phyloP scores from a whole-genome alignment of 2,329 filamentous ascomycete species.

The Aspergillus tamarii region DNA sequence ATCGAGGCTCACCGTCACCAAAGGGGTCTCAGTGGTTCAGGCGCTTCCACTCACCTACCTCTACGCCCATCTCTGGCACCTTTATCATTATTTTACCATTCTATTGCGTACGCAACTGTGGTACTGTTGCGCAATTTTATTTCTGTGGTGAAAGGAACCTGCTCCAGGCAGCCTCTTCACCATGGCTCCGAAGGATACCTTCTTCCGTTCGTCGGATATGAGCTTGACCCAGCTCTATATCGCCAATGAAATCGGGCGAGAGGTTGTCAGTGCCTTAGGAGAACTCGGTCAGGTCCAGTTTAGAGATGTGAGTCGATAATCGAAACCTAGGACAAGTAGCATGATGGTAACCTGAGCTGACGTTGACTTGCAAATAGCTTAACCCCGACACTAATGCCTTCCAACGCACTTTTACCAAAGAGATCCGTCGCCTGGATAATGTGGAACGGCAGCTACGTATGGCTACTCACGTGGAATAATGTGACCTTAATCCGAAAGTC shows the following conservation, averaged over 20 bases:
- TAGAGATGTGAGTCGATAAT: slow-evolving; percentile 73
- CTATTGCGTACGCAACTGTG: not conserved
- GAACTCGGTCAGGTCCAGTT: slow-evolving; percentile 97
- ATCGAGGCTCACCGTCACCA: not conserved
- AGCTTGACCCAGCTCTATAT: slow-evolving; percentile 99
- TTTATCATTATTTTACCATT: slow-evolving; percentile 1
- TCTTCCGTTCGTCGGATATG: slow-evolving; percentile 99
- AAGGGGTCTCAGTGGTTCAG: slow-evolving; percentile 2
- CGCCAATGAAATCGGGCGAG: slow-evolving; percentile 96
- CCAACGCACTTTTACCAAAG: slow-evolving; percentile 95
- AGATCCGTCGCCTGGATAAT: slow-evolving; percentile 96
- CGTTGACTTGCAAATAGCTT: slow-evolving; percentile 60
- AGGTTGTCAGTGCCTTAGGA: slow-evolving; percentile 93
- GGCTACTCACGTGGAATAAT: slow-evolving; percentile 33
- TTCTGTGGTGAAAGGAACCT: slow-evolving; percentile 26
- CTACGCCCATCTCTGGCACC: slow-evolving; percentile 3
- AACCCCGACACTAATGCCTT: slow-evolving; percentile 93
- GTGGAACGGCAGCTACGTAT: slow-evolving; percentile 94
- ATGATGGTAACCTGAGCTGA: slow-evolving; percentile 19
- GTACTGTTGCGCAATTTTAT: slow-evolving; percentile 12
- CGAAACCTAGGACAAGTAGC: not conserved
- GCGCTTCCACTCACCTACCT: slow-evolving; percentile 1
- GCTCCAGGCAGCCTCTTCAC: slow-evolving; percentile 31
- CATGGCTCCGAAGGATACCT: slow-evolving; percentile 79
- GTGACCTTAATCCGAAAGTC: not conserved